Evolutionary conservation across 2,329 filamentous ascomycete species (phyloP), one percentile per base, ranked within the genome.

Genomic region (Domatiomyces globalis): DNA sequence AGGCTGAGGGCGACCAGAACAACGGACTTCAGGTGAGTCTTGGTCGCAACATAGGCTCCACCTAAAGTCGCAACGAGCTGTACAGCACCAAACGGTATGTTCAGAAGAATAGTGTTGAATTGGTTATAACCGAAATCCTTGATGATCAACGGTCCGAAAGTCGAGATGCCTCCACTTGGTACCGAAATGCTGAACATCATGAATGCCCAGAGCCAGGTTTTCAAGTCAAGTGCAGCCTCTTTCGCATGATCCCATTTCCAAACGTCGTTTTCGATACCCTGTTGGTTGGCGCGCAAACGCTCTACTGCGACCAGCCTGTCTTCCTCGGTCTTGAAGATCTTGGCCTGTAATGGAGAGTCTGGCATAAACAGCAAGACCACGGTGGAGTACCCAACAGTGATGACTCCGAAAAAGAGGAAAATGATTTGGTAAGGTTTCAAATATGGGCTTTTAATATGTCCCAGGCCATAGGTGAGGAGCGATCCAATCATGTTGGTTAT

Each of bases 261-360:
- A 9, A 71, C 63, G 25, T 68, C 59, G 19, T 57, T 67, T 46
- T 69, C 65, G 9, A 69, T 59, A 25, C 67, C 67, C 55, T 67
- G 65, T 48, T 77, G 74, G 45, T 78, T 77, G 58, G 71, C 71
- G 1, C 74, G 65, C 10, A 78, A 60, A 58, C 66, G 69, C 59
- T 82, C 78, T 9, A 81, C 71, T 0, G 79, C 78, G 8, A 81
- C 65, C 0, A 79, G 59, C 51, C 76, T 80, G 45, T 83, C 79
- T 3, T 74, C 70, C 0, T 66, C 69, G 17, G 43, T 50, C 15
- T 59, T 51, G 1, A 83, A 68, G 47, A 80, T 82, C 18, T 73
- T 76, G 1, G 78, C 73, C 19, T 76, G 71, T 60, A 80, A 73
- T 0, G 81, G 80, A 0, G 78, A 80, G 57, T 84, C 81, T 0